Evolutionary conservation across 306 rosid species (phyloP), one percentile per base, ranked within the genome.

Genomic region (Castanea sativa): DNA sequence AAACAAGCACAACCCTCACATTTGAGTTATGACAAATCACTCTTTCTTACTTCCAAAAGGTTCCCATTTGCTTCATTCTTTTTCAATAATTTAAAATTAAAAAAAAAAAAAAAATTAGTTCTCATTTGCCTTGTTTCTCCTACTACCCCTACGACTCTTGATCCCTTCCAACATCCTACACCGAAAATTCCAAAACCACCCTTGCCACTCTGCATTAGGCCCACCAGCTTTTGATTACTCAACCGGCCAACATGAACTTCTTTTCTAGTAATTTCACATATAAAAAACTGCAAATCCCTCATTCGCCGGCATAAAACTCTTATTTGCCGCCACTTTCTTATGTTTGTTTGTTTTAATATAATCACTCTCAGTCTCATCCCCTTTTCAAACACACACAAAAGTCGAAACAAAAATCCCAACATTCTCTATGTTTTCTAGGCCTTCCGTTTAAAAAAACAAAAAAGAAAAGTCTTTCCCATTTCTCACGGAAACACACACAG

Each of bases 271-370:
- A 73, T 76, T 56, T 45, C 80, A 38, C 16, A 23, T 2, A 2
- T 12, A 13, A 45, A 23, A 69, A 8, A 27, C 19, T n/a, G 51
- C 5, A 67, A 27, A 35, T 4, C 33, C 63, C 69, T 38, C 49
- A n/a, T 18, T 41, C 38, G 92, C 89, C 82, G 89, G 92, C 89
- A 13, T 13, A 20, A 18, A 64, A 23, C 33, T 23, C 82, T 75
- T 23, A 25, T 83, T 76, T 81, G 87, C 85, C 91, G 83, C 89
- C 87, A 55, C 64, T 45, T 55, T 53, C 53, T 64, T 32, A 60
- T 19, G 79, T 77, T 79, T 73, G 75, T 79, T 76, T 61, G 61
- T 35, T n/a, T 38, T 41, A 2, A 41, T 41, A 41, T 41, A 7
- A 41, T 41, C 45, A 7, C 11, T 38, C 45, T 38, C 1, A 41